phyloP scores from a whole-genome alignment of 2,329 filamentous ascomycete species.

The Aspergillus nomiae region DNA sequence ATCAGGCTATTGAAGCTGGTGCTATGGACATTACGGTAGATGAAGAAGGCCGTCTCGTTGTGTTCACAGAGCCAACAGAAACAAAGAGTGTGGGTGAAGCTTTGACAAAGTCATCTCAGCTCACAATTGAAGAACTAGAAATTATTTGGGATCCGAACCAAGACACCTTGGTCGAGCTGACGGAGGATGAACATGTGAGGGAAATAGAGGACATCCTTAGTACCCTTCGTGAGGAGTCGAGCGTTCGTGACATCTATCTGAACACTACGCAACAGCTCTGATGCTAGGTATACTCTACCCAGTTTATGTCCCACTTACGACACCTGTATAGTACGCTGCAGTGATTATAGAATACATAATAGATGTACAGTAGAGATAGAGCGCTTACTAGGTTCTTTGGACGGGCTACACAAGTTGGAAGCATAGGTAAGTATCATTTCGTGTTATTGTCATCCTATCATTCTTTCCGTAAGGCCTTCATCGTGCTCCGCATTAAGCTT shows the following conservation, averaged over 20 bases:
- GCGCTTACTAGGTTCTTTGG: neutral
- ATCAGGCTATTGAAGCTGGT: slow-evolving; percentile 82
- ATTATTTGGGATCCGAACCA: slow-evolving; percentile 84
- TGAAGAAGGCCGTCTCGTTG: slow-evolving; percentile 68
- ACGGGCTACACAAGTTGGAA: neutral
- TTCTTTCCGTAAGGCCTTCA: slow-evolving; percentile 68
- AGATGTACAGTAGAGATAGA: neutral
- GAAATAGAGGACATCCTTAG: slow-evolving; percentile 61
- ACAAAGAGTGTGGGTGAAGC: slow-evolving; percentile 66
- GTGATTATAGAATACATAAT: neutral
- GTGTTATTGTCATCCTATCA: slow-evolving; percentile 13
- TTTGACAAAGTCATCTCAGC: slow-evolving; percentile 62
- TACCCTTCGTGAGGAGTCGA: slow-evolving; percentile 62
- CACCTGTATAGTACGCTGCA: neutral
- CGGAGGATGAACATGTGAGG: slow-evolving; percentile 58
- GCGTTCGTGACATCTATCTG: slow-evolving; percentile 77
- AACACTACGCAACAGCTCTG: slow-evolving; percentile 54
- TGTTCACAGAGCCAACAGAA: slow-evolving; percentile 69
- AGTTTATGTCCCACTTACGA: slow-evolving; percentile 1
- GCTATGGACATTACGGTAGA: slow-evolving; percentile 60
- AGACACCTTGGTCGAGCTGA: slow-evolving; percentile 70
- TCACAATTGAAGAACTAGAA: slow-evolving; percentile 72
- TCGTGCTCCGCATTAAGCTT: slow-evolving; percentile 76
- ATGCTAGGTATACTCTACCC: slow-evolving; percentile 1
- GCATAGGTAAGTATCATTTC: neutral